Percentiles rank a stretch among this genome's conserved stretches.
Conservation (phyloP, 202 grass and related monocot species). For the Eragrostis tef region DNA sequence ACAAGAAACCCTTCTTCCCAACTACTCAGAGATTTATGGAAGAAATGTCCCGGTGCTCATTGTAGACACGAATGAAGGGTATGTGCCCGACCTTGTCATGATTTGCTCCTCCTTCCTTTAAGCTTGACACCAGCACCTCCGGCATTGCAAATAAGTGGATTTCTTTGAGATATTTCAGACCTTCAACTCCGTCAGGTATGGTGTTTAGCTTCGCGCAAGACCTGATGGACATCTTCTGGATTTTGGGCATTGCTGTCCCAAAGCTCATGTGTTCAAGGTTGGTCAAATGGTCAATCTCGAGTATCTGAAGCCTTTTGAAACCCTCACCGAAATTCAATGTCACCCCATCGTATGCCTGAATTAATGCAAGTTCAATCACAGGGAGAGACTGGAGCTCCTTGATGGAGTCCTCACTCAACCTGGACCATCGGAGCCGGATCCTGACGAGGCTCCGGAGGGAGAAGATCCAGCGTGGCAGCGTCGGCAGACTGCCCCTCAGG, state of each 20-base stretch:
- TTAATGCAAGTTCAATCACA: constrained; percentile 46
- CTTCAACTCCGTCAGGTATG: constrained; percentile 30
- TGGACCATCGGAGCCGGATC: constrained; percentile 43
- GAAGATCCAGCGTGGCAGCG: constrained; percentile 40
- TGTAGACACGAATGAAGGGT: constrained; percentile 39
- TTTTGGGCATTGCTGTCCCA: constrained; percentile 39
- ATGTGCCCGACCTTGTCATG: constrained; percentile 23
- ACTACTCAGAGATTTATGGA: constrained; percentile 44
- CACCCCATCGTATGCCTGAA: constrained; percentile 47
- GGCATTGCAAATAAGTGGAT: constrained; percentile 52
- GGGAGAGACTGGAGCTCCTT: constrained; percentile 41
- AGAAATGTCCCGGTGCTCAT: constrained; percentile 38
- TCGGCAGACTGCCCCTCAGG: constrained; percentile 34
- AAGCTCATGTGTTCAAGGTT: constrained; percentile 40
- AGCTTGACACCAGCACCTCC: constrained; percentile 12
- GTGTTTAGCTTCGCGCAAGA: constrained; percentile 35
- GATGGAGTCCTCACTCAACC: constrained; percentile 37
- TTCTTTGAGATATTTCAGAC: constrained; percentile 42
- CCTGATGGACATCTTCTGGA: constrained; percentile 53
- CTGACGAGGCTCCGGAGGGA: constrained; percentile 44
- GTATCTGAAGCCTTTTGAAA: constrained; percentile 46
- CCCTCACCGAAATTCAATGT: constrained; percentile 35
- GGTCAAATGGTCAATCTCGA: constrained; percentile 44
- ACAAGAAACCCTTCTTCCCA: no score
- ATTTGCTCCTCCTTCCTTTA: constrained; percentile 34